These are phyloP conservation scores for Pestalotiopsis sp. DNA, from an alignment of 2,329 filamentous ascomycete genomes.

Conservation along the genomic window DNA sequence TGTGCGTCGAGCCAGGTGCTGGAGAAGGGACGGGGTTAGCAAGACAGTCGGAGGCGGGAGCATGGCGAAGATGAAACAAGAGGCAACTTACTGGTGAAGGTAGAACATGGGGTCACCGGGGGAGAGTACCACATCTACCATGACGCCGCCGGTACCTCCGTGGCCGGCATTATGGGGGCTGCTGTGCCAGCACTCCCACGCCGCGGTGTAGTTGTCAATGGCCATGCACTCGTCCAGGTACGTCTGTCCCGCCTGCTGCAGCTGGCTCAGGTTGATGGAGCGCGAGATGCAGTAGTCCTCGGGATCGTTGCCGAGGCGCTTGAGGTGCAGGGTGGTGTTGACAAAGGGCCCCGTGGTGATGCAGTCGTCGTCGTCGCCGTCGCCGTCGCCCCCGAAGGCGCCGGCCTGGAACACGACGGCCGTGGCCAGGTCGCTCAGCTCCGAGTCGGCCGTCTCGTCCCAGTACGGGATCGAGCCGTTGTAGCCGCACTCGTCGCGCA, in stretches of 20 bases:
- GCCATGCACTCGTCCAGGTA: conserved; percentile 12
- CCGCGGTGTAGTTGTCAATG: conserved; percentile 14
- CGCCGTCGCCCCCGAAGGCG: conserved; percentile 8
- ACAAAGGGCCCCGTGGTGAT: background rate
- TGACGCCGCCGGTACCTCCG: conserved; percentile 21
- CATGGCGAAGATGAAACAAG: background rate
- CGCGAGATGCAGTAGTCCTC: background rate
- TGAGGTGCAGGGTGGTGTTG: background rate
- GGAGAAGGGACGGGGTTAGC: background rate
- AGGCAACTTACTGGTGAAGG: conserved; percentile 26
- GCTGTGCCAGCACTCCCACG: conserved; percentile 23
- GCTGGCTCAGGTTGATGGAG: background rate
- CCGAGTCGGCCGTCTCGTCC: conserved; percentile 1
- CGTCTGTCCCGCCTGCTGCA: background rate
- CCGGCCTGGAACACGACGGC: background rate
- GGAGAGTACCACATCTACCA: conserved; percentile 18
- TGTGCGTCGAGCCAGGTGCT: conserved; percentile 27
- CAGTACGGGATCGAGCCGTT: conserved; percentile 16
- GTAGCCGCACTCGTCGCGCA: conserved; percentile 20
- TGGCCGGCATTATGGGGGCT: conserved; percentile 26
- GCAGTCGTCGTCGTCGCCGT: background rate
- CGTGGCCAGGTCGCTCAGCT: background rate
- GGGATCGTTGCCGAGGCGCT: background rate
- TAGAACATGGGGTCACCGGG: conserved; percentile 38
- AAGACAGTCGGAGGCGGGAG: background rate